Conservation (phyloP, 2,329 filamentous ascomycete genomes). For the Fusarium miscanthi region DNA sequence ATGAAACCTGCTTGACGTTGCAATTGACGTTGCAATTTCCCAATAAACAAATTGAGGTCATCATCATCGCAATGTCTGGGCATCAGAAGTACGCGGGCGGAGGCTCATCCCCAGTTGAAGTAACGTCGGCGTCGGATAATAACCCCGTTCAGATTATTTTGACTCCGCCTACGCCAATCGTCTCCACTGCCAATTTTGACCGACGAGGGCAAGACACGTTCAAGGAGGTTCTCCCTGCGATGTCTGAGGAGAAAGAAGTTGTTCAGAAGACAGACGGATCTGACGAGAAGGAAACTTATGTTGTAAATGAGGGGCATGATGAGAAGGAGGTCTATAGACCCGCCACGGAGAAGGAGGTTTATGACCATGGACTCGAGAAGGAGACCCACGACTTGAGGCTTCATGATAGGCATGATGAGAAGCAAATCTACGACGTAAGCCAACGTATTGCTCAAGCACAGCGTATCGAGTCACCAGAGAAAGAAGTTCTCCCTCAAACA, state of each 20-base stretch:
- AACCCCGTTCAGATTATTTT: constrained; percentile 28
- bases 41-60: not conserved
- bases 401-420: constrained; percentile 5
- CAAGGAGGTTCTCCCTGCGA: constrained; percentile 19
- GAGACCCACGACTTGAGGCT: constrained; percentile 1
- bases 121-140: not conserved
- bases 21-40: not conserved
- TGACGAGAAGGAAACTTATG: constrained; percentile 9
- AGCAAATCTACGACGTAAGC: constrained; percentile 8
- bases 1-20: constrained; percentile 1
- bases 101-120: not conserved
- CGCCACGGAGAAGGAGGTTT: constrained; percentile 5
- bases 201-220: constrained; percentile 13
- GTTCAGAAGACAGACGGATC: not conserved
- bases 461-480: not conserved
- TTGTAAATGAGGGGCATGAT: not conserved
- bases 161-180: constrained; percentile 32
- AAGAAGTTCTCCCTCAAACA: not conserved
- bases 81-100: not conserved
- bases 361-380: not conserved
- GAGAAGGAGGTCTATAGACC: constrained; percentile 19
- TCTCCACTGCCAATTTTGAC: not conserved
- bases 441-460: not conserved
- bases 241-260: constrained; percentile 32
- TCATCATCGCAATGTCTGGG: constrained; percentile 7